phyloP scores from a whole-genome alignment of 805 yeast species.

The Ogataea haglerorum region DNA sequence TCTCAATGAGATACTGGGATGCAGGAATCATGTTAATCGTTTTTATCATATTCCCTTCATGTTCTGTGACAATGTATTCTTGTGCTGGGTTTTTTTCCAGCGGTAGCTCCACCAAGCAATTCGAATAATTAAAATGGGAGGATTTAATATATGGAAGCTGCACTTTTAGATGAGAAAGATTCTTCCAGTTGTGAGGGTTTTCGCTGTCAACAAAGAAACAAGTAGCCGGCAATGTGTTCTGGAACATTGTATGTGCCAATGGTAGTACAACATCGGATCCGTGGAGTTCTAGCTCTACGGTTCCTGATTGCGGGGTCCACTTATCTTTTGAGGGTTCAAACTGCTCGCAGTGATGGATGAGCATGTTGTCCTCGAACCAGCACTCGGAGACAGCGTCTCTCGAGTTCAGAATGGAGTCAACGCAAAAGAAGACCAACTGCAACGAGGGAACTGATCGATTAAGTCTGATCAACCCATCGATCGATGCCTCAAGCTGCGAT shows the following conservation, averaged over 20 bases:
- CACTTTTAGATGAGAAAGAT: slow-evolving; percentile 8
- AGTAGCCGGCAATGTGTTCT: slow-evolving; percentile 24
- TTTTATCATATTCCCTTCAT: slow-evolving; percentile 58
- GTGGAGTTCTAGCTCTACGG: slow-evolving; percentile 1
- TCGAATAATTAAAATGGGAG: not conserved
- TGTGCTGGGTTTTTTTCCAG: slow-evolving; percentile 8
- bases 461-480: slow-evolving; percentile 14
- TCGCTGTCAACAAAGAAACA: slow-evolving; percentile 21
- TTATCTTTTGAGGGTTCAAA: not conserved
- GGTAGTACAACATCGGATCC: slow-evolving; percentile 1
- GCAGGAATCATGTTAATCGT: slow-evolving; percentile 54
- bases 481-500: slow-evolving; percentile 20
- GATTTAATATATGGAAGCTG: not conserved
- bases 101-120: slow-evolving; percentile 14
- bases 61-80: slow-evolving; percentile 43
- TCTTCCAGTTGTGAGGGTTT: slow-evolving; percentile 14
- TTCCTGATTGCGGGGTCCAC: slow-evolving; percentile 1
- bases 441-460: slow-evolving; percentile 9
- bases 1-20: slow-evolving; percentile 50
- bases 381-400: slow-evolving; percentile 28
- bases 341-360: slow-evolving; percentile 3
- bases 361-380: slow-evolving; percentile 24
- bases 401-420: slow-evolving; percentile 27
- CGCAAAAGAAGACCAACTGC: slow-evolving; percentile 25
- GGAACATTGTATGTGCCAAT: slow-evolving; percentile 29